A percentile compares a stretch with the other conserved stretches of the same genome.
phyloP scores from a whole-genome alignment of 2,329 filamentous ascomycete genomes.

The Cladosporium sp. region DNA sequence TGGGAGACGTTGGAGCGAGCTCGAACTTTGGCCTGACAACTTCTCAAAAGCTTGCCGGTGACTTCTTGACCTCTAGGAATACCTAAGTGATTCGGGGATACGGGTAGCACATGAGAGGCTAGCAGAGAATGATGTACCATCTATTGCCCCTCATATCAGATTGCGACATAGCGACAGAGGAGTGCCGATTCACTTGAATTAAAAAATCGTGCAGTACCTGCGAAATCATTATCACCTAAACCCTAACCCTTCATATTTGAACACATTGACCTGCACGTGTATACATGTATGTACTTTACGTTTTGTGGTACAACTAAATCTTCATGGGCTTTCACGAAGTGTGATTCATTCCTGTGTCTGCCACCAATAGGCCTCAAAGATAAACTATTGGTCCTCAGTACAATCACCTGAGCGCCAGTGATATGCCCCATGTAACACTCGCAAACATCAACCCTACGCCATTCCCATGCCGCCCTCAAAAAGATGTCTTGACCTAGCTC shows the following conservation, averaged over 20 bases:
- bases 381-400: neutral
- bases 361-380: neutral
- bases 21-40: neutral
- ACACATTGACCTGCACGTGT: too few species aligned
- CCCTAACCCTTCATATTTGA: neutral
- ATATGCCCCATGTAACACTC: neutral
- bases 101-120: neutral
- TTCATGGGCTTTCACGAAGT: neutral
- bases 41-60: neutral
- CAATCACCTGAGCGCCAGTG: neutral
- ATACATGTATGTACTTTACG: neutral
- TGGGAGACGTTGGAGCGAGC: neutral
- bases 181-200: neutral
- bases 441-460: neutral
- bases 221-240: neutral
- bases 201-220: neutral
- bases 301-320: neutral
- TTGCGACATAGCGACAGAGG: neutral
- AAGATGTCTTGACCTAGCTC: neutral
- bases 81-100: neutral
- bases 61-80: neutral
- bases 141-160: neutral
- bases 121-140: accelerated
- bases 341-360: neutral
- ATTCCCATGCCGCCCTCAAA: neutral